These are phyloP conservation scores for Senecio squalidus DNA, from an alignment of 140 eudicot species.

Conservation along the genomic window DNA sequence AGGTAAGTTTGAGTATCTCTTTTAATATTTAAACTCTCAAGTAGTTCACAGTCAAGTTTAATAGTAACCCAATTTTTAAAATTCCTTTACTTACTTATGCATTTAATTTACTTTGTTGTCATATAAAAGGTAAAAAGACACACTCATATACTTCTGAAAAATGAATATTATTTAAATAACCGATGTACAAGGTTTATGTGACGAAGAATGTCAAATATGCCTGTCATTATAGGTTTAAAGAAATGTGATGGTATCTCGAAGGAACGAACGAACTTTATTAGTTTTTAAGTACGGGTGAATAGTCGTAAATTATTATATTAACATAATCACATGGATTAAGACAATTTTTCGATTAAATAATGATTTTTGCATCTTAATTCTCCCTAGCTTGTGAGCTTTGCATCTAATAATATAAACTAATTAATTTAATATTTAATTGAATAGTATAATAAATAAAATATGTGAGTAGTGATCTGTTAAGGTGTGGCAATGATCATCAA, in stretches of 20 bases:
- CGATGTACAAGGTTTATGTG: background rate
- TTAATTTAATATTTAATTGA: too few species aligned
- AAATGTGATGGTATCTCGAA: background rate
- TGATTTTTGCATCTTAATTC: slow-evolving; percentile 29
- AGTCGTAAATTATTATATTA: background rate
- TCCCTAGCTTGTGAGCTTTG: slow-evolving; percentile 17
- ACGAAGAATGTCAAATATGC: slow-evolving; percentile 2
- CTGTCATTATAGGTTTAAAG: background rate
- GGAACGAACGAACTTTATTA: slow-evolving; percentile 4
- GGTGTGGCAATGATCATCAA: slow-evolving; percentile 30
- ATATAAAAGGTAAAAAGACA: too few species aligned
- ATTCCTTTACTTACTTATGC: too few species aligned
- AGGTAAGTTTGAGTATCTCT: too few species aligned
- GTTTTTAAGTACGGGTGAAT: slow-evolving; percentile 10
- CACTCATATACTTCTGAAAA: too few species aligned
- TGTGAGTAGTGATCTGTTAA: slow-evolving; percentile 17
- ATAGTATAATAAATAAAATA: slow-evolving; percentile 13
- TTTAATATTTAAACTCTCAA: too few species aligned
- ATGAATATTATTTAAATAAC: too few species aligned
- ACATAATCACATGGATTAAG: slow-evolving; percentile 7
- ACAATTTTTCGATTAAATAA: background rate
- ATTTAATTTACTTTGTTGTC: too few species aligned
- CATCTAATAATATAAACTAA: too few species aligned
- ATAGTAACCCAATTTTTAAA: too few species aligned
- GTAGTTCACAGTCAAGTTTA: too few species aligned